phyloP scores from a whole-genome alignment of 352 stramenopile species.

The Phytophthora cryptogea region DNA sequence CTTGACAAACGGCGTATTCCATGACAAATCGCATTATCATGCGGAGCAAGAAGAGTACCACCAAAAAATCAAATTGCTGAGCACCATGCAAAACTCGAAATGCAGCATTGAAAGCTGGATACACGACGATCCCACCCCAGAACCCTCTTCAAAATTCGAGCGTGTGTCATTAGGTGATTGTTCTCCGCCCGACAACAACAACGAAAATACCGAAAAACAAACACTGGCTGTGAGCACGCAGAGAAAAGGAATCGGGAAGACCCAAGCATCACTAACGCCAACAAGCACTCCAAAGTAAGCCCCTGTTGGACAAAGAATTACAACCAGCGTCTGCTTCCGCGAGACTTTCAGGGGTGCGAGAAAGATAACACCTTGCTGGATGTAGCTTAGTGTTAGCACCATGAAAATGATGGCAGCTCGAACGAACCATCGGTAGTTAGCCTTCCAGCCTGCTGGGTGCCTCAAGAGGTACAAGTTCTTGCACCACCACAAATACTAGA shows the following conservation, averaged over 20 bases:
- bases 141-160: constrained; percentile 7
- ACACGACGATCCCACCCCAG: constrained; percentile 11
- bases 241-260: constrained; percentile 28
- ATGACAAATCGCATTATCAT: constrained; percentile 14
- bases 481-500: not conserved
- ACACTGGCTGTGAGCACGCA: constrained; percentile 10
- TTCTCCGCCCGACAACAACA: constrained; percentile 1
- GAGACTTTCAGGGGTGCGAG: constrained; percentile 8
- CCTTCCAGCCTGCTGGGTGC: too few species aligned
- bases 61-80: constrained; percentile 18
- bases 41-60: constrained; percentile 12
- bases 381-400: constrained; percentile 14
- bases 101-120: constrained; percentile 24
- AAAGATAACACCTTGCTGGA: constrained; percentile 12
- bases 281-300: constrained; percentile 17
- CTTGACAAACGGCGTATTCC: constrained; percentile 8
- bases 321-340: not conserved
- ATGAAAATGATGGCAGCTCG: constrained; percentile 8
- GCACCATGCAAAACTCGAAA: constrained; percentile 8
- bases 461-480: not conserved
- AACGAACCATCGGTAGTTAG: not conserved
- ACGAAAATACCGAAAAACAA: constrained; percentile 16
- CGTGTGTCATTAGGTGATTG: constrained; percentile 2
- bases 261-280: constrained; percentile 13
- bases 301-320: not conserved